Percentiles rank a stretch among this genome's conserved stretches.
Evolutionary conservation across 495 filamentous ascomycete species (phyloP).

Genomic region (Podospora sp.): DNA sequence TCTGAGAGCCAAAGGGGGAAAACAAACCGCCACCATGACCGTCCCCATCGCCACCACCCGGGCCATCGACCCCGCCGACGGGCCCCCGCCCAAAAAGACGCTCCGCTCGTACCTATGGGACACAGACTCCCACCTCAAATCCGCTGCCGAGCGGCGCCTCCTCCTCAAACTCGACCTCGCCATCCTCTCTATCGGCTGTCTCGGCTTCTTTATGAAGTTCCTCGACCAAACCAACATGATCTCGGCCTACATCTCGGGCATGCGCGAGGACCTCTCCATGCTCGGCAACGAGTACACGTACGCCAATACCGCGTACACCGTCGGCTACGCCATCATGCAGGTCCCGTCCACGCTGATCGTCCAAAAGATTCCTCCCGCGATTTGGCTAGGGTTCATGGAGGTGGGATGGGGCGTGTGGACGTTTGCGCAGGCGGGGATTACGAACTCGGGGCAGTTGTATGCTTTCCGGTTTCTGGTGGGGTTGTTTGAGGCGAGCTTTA

Average conservation of each 20-base stretch:
- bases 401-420: conserved; percentile 59
- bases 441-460: conserved; percentile 53
- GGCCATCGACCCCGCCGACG: not conserved
- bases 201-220: conserved; percentile 43
- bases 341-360: conserved; percentile 59
- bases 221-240: conserved; percentile 41
- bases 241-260: conserved; percentile 40
- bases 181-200: conserved; percentile 41
- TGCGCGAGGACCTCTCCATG: conserved; percentile 39
- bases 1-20: too few relatives aligned
- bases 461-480: conserved; percentile 66
- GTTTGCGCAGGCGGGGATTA: conserved; percentile 55
- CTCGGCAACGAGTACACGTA: conserved; percentile 40
- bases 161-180: conserved; percentile 34
- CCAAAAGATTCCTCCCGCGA: conserved; percentile 54
- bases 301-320: conserved; percentile 47
- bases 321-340: conserved; percentile 54
- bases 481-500: conserved; percentile 57
- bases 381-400: conserved; percentile 60
- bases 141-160: conserved; percentile 26
- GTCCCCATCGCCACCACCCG: not conserved
- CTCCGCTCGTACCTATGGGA: conserved; percentile 21
- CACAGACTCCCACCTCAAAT: conserved; percentile 22
- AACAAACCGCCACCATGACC: not conserved
- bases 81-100: not conserved